These are phyloP conservation scores for Ogataea pilisensis DNA, from an alignment of 805 yeast species.

Conservation along the genomic window DNA sequence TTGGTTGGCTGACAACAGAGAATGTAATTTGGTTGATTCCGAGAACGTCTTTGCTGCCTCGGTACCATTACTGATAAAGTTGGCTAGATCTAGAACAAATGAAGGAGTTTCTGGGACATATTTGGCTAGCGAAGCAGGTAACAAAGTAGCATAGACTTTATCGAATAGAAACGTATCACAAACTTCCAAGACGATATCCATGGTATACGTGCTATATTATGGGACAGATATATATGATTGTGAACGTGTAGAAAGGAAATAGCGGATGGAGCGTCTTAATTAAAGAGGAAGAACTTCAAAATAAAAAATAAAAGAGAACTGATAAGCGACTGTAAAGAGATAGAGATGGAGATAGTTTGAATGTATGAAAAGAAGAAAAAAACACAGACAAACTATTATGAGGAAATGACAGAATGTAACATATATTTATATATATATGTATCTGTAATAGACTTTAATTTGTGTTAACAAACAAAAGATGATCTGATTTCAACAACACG, in stretches of 20 bases:
- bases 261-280: constrained; percentile 10
- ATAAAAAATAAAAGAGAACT: neutral
- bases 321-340: neutral
- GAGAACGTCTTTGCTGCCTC: constrained; percentile 17
- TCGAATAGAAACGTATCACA: constrained; percentile 74
- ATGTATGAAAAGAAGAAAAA: too few species aligned
- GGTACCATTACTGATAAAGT: constrained; percentile 23
- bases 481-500: constrained; percentile 1
- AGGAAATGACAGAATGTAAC: neutral
- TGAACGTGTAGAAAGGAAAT: constrained; percentile 4
- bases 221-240: neutral
- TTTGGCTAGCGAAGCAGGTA: constrained; percentile 53
- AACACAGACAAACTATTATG: too few species aligned
- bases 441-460: too few species aligned
- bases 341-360: too few species aligned
- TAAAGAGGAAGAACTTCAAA: too few species aligned
- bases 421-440: too few species aligned
- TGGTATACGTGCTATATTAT: constrained; percentile 24
- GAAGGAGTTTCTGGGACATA: constrained; percentile 28
- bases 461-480: too few species aligned
- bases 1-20: constrained; percentile 23
- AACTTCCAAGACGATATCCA: constrained; percentile 90
- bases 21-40: constrained; percentile 25
- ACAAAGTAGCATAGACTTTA: constrained; percentile 59
- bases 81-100: constrained; percentile 19